Evolutionary conservation across 1,284 basidiomycete genomes (phyloP), one percentile per base, ranked within the genome.

Genomic region (Malassezia vespertilionis): DNA sequence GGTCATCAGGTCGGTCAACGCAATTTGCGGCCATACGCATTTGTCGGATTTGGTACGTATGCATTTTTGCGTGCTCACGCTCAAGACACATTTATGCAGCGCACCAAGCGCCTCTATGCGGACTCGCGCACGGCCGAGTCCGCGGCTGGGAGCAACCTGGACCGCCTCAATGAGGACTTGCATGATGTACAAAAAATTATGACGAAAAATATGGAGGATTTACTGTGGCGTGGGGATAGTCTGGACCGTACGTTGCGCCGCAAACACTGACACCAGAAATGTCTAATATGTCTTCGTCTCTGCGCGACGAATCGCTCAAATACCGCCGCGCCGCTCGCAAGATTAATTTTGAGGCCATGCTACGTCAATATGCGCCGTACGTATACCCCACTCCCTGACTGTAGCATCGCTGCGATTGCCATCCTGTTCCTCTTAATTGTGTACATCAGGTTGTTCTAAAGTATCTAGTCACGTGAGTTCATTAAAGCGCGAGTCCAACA

Each of bases 131-230:
- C 86, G 33, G 86, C 86, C 11, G 81, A 76, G 63, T 79, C 82
- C 23, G 78, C 82, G 17, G 77, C 64, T 0, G 57, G 60, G 46
- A 81, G 80, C 17, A 79, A 81, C 52, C 72, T 99, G 44, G 88
- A 90, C 71, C 82, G 79, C 71, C 76, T 99, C 38, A 96, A 96
- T 69, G 88, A 90, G 66, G 91, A 97, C 60, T 75, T 99, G 42
- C 87, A 91, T 68, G 91, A 97, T 64, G 91, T 99, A 48, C 96
- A 91, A 39, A 77, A 86, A 60, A 96, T 99, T 74, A 97, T 97
- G 93, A 96, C 91, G n/a, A 99, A 97, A 76, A 97, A 97, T 71
- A 99, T 99, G 91, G 93, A 97, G 72, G 93, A 97, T 73, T 75
- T 99, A 46, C 75, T 99, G 30, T 96, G 90, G 91, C 77, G 91